Evolutionary conservation across 306 rosid species (phyloP), one percentile per base, ranked within the genome.

Genomic region (Cicer cuneatum): DNA sequence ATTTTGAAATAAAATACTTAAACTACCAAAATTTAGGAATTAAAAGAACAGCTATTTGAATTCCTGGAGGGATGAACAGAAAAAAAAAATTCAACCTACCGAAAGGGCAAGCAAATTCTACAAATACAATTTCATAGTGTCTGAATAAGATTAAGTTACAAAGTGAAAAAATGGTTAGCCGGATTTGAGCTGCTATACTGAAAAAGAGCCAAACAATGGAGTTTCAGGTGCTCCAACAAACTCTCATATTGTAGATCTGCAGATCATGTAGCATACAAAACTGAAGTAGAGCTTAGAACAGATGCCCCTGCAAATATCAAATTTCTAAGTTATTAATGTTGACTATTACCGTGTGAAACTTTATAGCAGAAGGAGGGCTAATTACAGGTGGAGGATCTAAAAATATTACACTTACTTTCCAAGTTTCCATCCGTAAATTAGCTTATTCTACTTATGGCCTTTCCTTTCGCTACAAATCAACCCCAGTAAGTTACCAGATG

Each of bases 291-390:
- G 51, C 72, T 40, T 40, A 67, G 71, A 80, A 48, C 11, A 48
- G 60, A 74, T 54, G 51, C 48, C 71, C 83, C 83, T 80, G 83
- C 75, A 73, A 48, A 54, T 39, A 74, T 39, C 35, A 80, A 58
- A 74, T 48, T 73, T 67, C 48, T 7, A 72, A 52, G 35, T 71
- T 12, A 39, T 64, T 64, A 43, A 35, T 45, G 60, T 7, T 8
- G 53, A 51, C 47, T 0, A 45, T 72, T 45, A 63, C 60, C 72
- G 42, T 18, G 16, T 62, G 47, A 9, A 51, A 33, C 38, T n/a
- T 21, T 14, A 18, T 49, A 74, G 16, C 16, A 51, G 33, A 7
- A 52, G 16, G 38, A 40, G 7, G 45, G 37, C 41, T 21, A 41
- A 65, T 39, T 14, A 19, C 21, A 29, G 33, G 33, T 15, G 15